phyloP scores from a whole-genome alignment of 176 grass and related monocot genomes.

The Metroxylon sagu region DNA sequence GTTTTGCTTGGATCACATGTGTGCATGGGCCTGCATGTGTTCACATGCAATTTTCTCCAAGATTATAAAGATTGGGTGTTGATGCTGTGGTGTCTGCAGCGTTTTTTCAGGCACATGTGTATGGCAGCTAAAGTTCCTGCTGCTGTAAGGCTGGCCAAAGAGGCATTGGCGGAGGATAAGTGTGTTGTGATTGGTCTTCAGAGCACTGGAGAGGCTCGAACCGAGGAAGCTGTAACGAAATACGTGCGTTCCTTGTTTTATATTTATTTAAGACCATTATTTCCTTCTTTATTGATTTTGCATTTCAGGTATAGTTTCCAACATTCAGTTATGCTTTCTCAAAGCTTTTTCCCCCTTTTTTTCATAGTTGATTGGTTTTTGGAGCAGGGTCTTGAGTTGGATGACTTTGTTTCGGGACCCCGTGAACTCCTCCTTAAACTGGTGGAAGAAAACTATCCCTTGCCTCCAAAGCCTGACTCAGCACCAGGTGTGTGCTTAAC shows the following conservation, averaged over 20 bases:
- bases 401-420: slow-evolving; percentile 96
- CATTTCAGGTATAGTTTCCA: not conserved
- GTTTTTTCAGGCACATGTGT: slow-evolving; percentile 98
- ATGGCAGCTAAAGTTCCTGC: slow-evolving; percentile 98
- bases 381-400: slow-evolving; percentile 86
- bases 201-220: slow-evolving; percentile 98
- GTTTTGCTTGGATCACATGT: no score
- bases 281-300: not conserved
- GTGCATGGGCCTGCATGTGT: not conserved
- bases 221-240: slow-evolving; percentile 92
- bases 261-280: not conserved
- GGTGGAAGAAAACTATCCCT: slow-evolving; percentile 91
- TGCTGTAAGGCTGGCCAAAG: slow-evolving; percentile 66
- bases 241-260: slow-evolving; percentile 48
- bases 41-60: slow-evolving; percentile 1
- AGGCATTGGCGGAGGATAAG: slow-evolving; percentile 69
- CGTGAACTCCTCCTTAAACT: slow-evolving; percentile 94
- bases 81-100: slow-evolving; percentile 43
- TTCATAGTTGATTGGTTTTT: slow-evolving; percentile 5
- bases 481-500: slow-evolving; percentile 3
- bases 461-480: slow-evolving; percentile 67
- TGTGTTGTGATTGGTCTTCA: slow-evolving; percentile 98
- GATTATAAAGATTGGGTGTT: not conserved
- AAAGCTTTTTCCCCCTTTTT: slow-evolving; percentile 9
- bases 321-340: not conserved